phyloP scores from a whole-genome alignment of 306 rosid species.

The Rosa rugosa region DNA sequence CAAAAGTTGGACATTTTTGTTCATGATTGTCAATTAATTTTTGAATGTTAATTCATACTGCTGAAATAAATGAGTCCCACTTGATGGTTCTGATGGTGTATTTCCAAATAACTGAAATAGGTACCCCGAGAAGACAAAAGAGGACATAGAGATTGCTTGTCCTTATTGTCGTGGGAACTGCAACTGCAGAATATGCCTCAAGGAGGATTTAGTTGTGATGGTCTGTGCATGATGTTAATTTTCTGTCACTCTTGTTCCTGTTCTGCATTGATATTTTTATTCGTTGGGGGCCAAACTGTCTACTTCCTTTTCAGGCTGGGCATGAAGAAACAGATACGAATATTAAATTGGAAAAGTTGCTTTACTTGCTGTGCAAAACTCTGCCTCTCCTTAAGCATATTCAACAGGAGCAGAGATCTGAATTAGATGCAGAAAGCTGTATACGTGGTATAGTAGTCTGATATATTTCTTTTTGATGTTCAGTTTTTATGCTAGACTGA shows the following conservation, averaged over 20 bases:
- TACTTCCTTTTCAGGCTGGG: slow-evolving; percentile 36
- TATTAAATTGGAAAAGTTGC: slow-evolving; percentile 46
- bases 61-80: slow-evolving; percentile 8
- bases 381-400: slow-evolving; percentile 59
- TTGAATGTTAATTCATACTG: background rate
- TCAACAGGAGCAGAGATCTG: slow-evolving; percentile 54
- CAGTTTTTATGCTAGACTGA: slow-evolving; percentile 17
- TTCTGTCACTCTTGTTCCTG: slow-evolving; percentile 15
- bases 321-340: slow-evolving; percentile 42
- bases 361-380: slow-evolving; percentile 50
- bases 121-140: slow-evolving; percentile 57
- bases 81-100: slow-evolving; percentile 27
- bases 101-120: slow-evolving; percentile 30
- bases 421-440: slow-evolving; percentile 46
- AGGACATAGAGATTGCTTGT: slow-evolving; percentile 48
- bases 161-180: slow-evolving; percentile 59
- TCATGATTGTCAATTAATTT: slow-evolving; percentile 4
- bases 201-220: slow-evolving; percentile 42
- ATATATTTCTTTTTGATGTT: slow-evolving; percentile 18
- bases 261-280: slow-evolving; percentile 6
- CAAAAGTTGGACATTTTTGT: background rate
- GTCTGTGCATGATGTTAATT: slow-evolving; percentile 33
- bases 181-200: slow-evolving; percentile 62
- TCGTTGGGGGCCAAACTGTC: background rate
- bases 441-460: slow-evolving; percentile 41